phyloP scores from a whole-genome alignment of 768 basidiomycete species.

The Termitomyces sp. region DNA sequence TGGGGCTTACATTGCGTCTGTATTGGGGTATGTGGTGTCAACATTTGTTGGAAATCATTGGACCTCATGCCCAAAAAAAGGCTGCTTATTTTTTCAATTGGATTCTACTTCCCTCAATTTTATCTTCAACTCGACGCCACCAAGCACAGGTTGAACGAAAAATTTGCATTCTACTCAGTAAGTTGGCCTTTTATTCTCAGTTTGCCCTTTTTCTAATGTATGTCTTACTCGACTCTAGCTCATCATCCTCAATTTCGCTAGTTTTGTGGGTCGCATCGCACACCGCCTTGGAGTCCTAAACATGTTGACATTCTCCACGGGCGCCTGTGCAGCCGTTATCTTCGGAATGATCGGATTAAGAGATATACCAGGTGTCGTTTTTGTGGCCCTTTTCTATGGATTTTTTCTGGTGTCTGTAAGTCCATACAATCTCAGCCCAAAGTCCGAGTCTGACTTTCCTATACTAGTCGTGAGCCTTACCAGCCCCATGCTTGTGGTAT shows the following conservation, averaged over 20 bases:
- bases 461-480: background rate
- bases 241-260: constrained; percentile 18
- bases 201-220: background rate
- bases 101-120: constrained; percentile 28
- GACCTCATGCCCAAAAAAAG: background rate
- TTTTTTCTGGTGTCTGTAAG: constrained; percentile 28
- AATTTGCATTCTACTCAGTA: constrained; percentile 25
- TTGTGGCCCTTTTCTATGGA: constrained; percentile 34
- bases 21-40: constrained; percentile 8
- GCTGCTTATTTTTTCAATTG: constrained; percentile 14
- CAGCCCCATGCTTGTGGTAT: background rate
- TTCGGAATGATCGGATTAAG: constrained; percentile 30
- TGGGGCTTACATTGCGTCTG: constrained; percentile 8
- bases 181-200: background rate
- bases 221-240: constrained; percentile 9
- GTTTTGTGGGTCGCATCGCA: constrained; percentile 18
- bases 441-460: background rate
- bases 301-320: constrained; percentile 19
- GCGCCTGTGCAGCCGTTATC: constrained; percentile 22
- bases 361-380: constrained; percentile 22
- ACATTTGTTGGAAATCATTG: background rate
- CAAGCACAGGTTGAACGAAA: constrained; percentile 22
- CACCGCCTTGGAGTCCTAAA: constrained; percentile 18
- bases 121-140: constrained; percentile 33
- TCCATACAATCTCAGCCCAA: background rate